Evolutionary conservation across 371 early-diverging fungal species (phyloP), one percentile per base, ranked within the genome.

Genomic region (Mortierella sp.): DNA sequence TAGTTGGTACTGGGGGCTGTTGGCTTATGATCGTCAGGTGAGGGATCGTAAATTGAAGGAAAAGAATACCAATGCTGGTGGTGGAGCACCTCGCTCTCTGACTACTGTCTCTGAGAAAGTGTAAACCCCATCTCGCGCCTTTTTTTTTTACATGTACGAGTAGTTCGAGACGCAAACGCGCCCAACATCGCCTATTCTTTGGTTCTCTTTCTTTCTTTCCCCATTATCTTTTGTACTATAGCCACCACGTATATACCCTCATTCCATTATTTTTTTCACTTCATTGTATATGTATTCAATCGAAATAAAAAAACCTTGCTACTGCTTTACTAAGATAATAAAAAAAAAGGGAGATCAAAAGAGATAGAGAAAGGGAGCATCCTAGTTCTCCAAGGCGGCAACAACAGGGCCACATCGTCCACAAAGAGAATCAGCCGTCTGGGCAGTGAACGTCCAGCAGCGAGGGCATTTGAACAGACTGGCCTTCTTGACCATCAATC

Each of bases 381-480:
- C 48, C 60, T 65, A 54, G 56, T 44, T 21, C 16, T 70, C 0
- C 46, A 82, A 49, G 14, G 72, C 75, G 3, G 71, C 78, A 2
- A 84, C 70, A 29, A 83, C 84, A n/a, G 74, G 74, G 0, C 56
- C 63, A 63, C 87, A 87, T 5, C 87, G 87, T 38, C 44, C 48
- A 49, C 87, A 87, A 8, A 84, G 75, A 14, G 41, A 11, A 41
- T 75, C 82, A 24, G 72, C 56, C 55, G 43, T 58, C 1, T 32
- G 49, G 18, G 81, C 46, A 16, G 78, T 74, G 48, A 78, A 87
- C 10, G 79, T 76, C 87, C 87, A 87, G 79, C 87, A 87, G 18
- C 87, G 80, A 41, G 87, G 85, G 35, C 87, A 87, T 68, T 87
- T 87, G 78, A 84, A 72, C 49, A 75, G 21, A 27, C 46, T 65